phyloP scores from a whole-genome alignment of 177 flowering plant genomes.

The Vitis hybrid region DNA sequence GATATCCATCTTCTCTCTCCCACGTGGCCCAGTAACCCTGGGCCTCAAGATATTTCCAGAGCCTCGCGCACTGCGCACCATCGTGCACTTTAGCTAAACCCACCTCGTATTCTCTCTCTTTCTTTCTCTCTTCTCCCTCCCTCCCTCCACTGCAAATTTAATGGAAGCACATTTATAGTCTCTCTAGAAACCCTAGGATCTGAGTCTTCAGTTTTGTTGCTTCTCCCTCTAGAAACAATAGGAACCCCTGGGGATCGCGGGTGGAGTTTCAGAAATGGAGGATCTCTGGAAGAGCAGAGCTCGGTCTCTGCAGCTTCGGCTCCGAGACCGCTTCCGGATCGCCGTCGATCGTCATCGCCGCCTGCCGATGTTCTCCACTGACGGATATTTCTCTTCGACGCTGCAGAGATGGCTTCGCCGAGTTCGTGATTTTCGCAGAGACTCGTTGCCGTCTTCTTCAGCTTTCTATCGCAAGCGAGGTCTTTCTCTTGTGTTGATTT shows the following conservation, averaged over 20 bases:
- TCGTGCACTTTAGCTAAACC: no score
- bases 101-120: no score
- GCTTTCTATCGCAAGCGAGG: constrained; percentile 72
- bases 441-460: constrained; percentile 59
- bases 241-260: constrained; percentile 29
- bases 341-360: constrained; percentile 63
- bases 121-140: no score
- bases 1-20: no score
- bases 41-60: no score
- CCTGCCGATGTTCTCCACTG: constrained; percentile 29
- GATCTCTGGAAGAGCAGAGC: constrained; percentile 67
- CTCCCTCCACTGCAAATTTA: no score
- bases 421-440: constrained; percentile 49
- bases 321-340: constrained; percentile 71
- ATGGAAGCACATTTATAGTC: no score
- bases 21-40: no score
- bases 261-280: constrained; percentile 8
- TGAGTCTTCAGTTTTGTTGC: no score
- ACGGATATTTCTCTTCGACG: constrained; percentile 48
- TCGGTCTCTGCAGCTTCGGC: constrained; percentile 50
- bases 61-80: no score
- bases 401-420: constrained; percentile 58
- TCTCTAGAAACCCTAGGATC: no score
- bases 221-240: no score
- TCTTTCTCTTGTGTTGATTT: neutral